phyloP scores from a whole-genome alignment of 257 asterid genomes.

The Solanum okadae region DNA sequence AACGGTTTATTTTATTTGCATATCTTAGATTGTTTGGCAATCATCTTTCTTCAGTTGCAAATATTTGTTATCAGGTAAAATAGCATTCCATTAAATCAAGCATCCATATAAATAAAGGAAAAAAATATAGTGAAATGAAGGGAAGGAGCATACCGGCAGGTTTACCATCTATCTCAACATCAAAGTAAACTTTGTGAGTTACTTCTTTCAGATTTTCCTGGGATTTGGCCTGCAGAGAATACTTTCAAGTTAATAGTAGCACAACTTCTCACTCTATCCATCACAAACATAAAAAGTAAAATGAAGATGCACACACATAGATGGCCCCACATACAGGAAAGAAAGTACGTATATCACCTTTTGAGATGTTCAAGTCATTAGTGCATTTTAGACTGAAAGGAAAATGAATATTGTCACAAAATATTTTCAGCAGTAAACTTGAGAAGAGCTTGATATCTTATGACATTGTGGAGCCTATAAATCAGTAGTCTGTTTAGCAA shows the following conservation, averaged over 20 bases:
- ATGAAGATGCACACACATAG: neutral
- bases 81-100: neutral
- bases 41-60: neutral
- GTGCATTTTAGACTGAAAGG: neutral
- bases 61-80: neutral
- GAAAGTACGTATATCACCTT: neutral
- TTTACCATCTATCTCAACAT: conserved; percentile 78
- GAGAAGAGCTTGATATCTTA: neutral
- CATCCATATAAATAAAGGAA: neutral
- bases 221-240: conserved; percentile 58
- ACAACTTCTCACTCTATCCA: neutral
- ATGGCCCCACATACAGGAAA: neutral
- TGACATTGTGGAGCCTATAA: neutral
- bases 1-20: neutral
- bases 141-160: conserved; percentile 50
- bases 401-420: neutral
- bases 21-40: neutral
- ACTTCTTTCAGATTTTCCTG: conserved; percentile 63
- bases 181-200: conserved; percentile 73
- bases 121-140: neutral
- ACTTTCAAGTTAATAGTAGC: neutral
- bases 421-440: neutral
- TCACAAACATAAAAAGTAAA: neutral
- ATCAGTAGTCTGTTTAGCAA: neutral
- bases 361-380: neutral